A percentile compares a stretch with the other conserved stretches of the same genome.
These are phyloP conservation scores for Seiridium unicorne DNA, from an alignment of 2,329 filamentous ascomycete genomes.

Conservation along the genomic window DNA sequence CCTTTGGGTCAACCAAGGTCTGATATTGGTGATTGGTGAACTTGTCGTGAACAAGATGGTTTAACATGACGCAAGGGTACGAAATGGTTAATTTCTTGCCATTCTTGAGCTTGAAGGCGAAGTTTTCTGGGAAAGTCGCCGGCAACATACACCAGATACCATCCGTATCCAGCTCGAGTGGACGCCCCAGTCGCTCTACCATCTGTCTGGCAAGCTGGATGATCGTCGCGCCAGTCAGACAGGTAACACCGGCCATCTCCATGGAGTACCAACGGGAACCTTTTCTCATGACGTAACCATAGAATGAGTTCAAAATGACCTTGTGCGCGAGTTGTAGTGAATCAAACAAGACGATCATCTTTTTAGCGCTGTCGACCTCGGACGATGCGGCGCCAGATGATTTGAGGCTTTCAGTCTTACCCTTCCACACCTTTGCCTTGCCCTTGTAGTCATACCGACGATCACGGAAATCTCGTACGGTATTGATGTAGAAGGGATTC, in stretches of 20 bases:
- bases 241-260: slow-evolving; percentile 99
- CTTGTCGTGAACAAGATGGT: slow-evolving; percentile 89
- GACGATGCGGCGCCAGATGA: slow-evolving; percentile 70
- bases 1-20: slow-evolving; percentile 74
- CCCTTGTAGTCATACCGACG: slow-evolving; percentile 98
- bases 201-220: slow-evolving; percentile 94
- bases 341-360: slow-evolving; percentile 97
- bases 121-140: slow-evolving; percentile 94
- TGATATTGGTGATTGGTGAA: slow-evolving; percentile 99
- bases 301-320: slow-evolving; percentile 98
- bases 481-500: slow-evolving; percentile 98
- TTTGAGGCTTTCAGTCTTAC: slow-evolving; percentile 86
- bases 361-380: slow-evolving; percentile 93
- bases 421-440: slow-evolving; percentile 97
- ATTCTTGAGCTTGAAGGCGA: slow-evolving; percentile 88
- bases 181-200: slow-evolving; percentile 88
- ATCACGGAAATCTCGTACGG: slow-evolving; percentile 93
- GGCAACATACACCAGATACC: slow-evolving; percentile 99
- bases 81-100: slow-evolving; percentile 97
- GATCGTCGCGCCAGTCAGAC: slow-evolving; percentile 91
- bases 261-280: slow-evolving; percentile 98
- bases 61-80: slow-evolving; percentile 98
- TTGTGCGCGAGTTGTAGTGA: slow-evolving; percentile 97
- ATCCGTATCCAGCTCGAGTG: slow-evolving; percentile 93
- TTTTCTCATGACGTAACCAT: slow-evolving; percentile 99